phyloP scores from a whole-genome alignment of 2,329 filamentous ascomycete genomes.

The Plenodomus lindquistii region DNA sequence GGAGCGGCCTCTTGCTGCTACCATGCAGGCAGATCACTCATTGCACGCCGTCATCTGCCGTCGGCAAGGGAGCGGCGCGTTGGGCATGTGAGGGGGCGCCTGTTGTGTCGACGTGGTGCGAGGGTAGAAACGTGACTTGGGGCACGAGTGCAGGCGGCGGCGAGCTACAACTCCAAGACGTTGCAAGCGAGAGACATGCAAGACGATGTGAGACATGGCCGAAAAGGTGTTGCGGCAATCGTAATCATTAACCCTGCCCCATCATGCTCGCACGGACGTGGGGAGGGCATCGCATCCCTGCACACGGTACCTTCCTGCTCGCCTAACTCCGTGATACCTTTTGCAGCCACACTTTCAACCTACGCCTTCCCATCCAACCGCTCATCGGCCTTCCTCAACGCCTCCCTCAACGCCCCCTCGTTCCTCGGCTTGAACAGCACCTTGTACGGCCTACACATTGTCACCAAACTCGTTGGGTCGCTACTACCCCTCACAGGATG shows the following conservation, averaged over 20 bases:
- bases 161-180: no score
- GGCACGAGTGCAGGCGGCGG: no score
- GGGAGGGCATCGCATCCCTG: no score
- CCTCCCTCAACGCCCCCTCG: constrained; percentile 49
- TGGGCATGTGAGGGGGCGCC: background rate
- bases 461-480: constrained; percentile 65
- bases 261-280: background rate
- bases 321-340: background rate
- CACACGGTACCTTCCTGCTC: background rate
- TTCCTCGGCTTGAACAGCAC: constrained; percentile 62
- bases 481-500: constrained; percentile 63
- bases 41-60: constrained; percentile 18
- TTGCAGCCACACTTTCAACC: background rate
- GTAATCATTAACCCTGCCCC: background rate
- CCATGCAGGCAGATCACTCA: constrained; percentile 33
- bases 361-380: constrained; percentile 23
- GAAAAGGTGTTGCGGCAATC: background rate
- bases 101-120: no score
- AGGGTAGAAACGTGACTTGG: no score
- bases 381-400: constrained; percentile 42
- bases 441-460: constrained; percentile 62
- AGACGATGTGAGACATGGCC: background rate
- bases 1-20: constrained; percentile 19
- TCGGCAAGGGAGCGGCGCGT: constrained; percentile 18
- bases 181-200: background rate